These are phyloP conservation scores for Pelargonium australe DNA, from an alignment of 441 rosid genomes.

Conservation along the genomic window DNA sequence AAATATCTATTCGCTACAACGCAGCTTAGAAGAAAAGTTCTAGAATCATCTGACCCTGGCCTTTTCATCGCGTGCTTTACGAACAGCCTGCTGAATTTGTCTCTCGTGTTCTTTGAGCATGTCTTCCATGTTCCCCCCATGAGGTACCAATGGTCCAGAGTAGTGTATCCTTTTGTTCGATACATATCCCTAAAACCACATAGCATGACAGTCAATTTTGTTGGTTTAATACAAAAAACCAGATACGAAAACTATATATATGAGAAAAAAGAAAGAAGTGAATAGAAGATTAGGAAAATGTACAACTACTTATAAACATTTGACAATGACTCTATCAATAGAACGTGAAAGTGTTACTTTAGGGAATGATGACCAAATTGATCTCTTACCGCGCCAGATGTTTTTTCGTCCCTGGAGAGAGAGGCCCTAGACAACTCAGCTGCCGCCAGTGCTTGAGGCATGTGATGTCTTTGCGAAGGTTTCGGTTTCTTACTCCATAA, in stretches of 20 bases:
- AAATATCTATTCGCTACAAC: background rate
- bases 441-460: background rate
- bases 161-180: constrained; percentile 72
- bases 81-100: constrained; percentile 87
- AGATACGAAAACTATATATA: background rate
- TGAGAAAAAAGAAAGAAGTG: background rate
- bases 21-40: background rate
- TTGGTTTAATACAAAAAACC: background rate
- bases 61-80: constrained; percentile 66
- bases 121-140: constrained; percentile 84
- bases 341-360: too few species aligned
- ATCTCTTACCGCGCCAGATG: background rate
- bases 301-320: too few species aligned
- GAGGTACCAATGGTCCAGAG: constrained; percentile 91
- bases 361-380: background rate
- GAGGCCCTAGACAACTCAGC: background rate
- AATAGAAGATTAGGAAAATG: too few species aligned
- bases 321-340: too few species aligned
- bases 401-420: background rate
- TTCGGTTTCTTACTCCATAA: background rate
- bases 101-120: constrained; percentile 83
- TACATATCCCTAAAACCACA: constrained; percentile 46
- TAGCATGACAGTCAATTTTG: background rate
- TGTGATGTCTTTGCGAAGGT: background rate
- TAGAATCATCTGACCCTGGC: constrained; percentile 35